Evolutionary conservation across 2,329 filamentous ascomycete genomes (phyloP), one percentile per base, ranked within the genome.

Genomic region (Acephala macrosclerotiorum): DNA sequence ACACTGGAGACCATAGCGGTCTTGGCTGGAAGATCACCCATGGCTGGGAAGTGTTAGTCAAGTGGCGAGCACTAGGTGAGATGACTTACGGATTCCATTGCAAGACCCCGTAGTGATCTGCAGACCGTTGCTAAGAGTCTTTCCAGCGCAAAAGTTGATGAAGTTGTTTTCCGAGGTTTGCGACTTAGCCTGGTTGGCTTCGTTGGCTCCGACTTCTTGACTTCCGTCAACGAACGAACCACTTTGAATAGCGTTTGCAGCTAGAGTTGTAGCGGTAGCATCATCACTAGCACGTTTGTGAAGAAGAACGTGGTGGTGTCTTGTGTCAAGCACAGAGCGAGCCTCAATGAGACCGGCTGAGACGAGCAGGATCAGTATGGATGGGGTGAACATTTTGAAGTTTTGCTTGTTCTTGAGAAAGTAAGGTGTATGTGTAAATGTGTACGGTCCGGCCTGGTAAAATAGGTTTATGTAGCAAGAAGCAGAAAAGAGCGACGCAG

Each of bases 51-150:
- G 12, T 11, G 11, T 73, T 57, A 72, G 63, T 7, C 29, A 11
- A 20, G 22, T 33, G 60, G 22, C 20, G 51, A 38, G 26, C 22
- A 25, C 47, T 11, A 29, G 6, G n/a, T 18, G 45, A 26, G 16
- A 16, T n/a, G 11, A 73, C 75, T 70, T 73, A 77, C 75, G 61
- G 45, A 77, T 76, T 63, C 75, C 75, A 42, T 90, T 91, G 79
- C 88, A 91, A 40, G 88, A 90, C 22, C 88, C 88, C 4, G 71
- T 76, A 65, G 79, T 80, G 60, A 84, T 79, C 75, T 90, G 88
- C 33, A 83, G 77, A 72, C 88, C 88, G 72, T 91, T 87, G 68
- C 88, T 90, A 57, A 88, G 75, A 0, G 79, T 83, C 74, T 75
- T 72, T 20, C 75, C 75, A 18, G 68, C 51, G 56, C 75, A 77